Conservation (phyloP, 768 basidiomycete genomes). For the Collybia sordida region DNA sequence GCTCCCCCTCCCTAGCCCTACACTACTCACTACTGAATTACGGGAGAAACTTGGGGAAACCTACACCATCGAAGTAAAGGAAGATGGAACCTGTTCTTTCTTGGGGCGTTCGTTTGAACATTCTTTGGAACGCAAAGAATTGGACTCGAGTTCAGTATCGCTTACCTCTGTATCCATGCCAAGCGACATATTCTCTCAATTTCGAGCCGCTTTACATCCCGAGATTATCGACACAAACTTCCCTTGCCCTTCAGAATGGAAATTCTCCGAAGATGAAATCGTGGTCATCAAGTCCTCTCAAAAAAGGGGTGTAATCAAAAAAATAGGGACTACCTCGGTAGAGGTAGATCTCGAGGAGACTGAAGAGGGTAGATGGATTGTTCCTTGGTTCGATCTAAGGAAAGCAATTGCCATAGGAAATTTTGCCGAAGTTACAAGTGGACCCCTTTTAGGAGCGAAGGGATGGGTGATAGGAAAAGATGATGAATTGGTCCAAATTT, state of each 20-base stretch:
- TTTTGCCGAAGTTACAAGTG: slow-evolving; percentile 1
- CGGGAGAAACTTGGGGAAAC: neutral
- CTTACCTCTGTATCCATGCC: neutral
- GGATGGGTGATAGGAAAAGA: slow-evolving; percentile 2
- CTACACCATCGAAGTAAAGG: neutral
- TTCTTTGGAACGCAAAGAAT: neutral
- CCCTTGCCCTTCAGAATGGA: slow-evolving; percentile 4
- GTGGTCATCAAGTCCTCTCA: neutral
- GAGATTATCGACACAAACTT: neutral
- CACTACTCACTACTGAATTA: neutral
- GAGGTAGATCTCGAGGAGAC: neutral
- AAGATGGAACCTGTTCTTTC: too few relatives aligned
- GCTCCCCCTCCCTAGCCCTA: too few relatives aligned
- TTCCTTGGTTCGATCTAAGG: neutral
- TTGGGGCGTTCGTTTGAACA: neutral
- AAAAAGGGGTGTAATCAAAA: neutral
- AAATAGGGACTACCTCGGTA: neutral
- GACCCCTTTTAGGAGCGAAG: slow-evolving; percentile 1
- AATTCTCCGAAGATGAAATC: neutral
- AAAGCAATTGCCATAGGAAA: neutral
- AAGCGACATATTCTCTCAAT: neutral
- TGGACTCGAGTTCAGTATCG: neutral
- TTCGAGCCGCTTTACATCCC: neutral
- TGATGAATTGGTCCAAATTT: neutral
- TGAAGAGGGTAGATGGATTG: neutral